Conservation (phyloP, 371 early-diverging fungal species). For the Mortierella sp. region DNA sequence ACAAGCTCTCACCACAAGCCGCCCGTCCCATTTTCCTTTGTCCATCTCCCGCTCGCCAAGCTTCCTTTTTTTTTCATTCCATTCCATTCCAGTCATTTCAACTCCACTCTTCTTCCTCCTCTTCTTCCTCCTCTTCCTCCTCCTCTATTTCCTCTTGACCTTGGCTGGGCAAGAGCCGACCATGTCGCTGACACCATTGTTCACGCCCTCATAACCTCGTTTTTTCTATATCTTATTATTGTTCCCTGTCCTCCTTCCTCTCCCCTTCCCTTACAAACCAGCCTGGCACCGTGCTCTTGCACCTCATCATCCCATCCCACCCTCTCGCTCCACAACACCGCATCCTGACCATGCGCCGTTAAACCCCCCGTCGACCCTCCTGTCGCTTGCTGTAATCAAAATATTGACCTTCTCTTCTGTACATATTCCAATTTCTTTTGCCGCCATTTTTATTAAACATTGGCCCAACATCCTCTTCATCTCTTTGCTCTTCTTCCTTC, state of each 20-base stretch:
- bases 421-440: constrained; percentile 23
- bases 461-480: constrained; percentile 4
- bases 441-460: constrained; percentile 41
- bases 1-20: not conserved
- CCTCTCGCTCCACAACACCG: not conserved
- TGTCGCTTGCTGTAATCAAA: not conserved
- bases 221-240: not conserved
- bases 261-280: not conserved
- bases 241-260: not conserved
- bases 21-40: not conserved
- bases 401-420: not conserved
- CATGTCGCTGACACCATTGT: not conserved
- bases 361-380: not conserved
- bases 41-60: constrained; percentile 8
- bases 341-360: constrained; percentile 9
- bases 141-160: constrained; percentile 5
- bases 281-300: not conserved
- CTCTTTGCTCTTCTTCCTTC: not conserved
- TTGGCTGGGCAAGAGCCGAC: not conserved
- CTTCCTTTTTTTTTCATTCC: not conserved
- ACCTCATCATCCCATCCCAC: not conserved
- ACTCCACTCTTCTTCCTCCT: not conserved
- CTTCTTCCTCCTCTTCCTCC: not conserved
- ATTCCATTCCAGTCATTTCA: not conserved
- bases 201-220: not conserved